Conservation (phyloP, 2,329 filamentous ascomycete species). For the Aspergillus sp. region DNA sequence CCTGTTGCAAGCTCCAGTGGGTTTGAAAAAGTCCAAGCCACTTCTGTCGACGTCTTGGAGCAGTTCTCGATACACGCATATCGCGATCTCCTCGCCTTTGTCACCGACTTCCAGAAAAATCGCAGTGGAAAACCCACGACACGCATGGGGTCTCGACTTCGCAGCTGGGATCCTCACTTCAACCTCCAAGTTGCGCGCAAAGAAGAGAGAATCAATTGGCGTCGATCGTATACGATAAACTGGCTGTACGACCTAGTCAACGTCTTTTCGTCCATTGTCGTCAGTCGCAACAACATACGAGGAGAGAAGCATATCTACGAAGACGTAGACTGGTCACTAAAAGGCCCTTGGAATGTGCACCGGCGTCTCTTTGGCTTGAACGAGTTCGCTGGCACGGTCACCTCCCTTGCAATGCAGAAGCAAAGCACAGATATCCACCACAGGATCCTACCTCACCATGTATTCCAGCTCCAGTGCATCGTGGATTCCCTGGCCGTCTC, state of each 20-base stretch:
- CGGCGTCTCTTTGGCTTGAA: slow-evolving; percentile 37
- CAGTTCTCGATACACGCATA: slow-evolving; percentile 37
- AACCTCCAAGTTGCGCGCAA: slow-evolving; percentile 31
- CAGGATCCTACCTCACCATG: slow-evolving; percentile 38
- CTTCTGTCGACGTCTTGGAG: slow-evolving; percentile 34
- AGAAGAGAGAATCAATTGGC: slow-evolving; percentile 37
- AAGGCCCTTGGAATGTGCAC: slow-evolving; percentile 29
- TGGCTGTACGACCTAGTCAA: slow-evolving; percentile 32
- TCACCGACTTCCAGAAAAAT: slow-evolving; percentile 38
- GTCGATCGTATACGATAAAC: slow-evolving; percentile 41
- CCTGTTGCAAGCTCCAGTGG: slow-evolving; percentile 4
- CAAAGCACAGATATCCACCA: slow-evolving; percentile 27
- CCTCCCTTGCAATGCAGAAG: slow-evolving; percentile 39
- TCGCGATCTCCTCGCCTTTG: slow-evolving; percentile 36
- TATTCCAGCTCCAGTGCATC: slow-evolving; percentile 45
- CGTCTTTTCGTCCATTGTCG: slow-evolving; percentile 32
- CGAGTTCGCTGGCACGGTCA: slow-evolving; percentile 39
- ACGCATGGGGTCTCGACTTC: slow-evolving; percentile 30
- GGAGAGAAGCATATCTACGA: slow-evolving; percentile 20
- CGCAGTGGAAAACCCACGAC: slow-evolving; percentile 41
- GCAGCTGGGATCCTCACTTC: slow-evolving; percentile 33
- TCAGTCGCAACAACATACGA: slow-evolving; percentile 28
- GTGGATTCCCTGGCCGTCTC: slow-evolving; percentile 29
- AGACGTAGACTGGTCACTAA: slow-evolving; percentile 34
- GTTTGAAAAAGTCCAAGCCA: neutral